Evolutionary conservation across 129 eudicot species (phyloP), one percentile per base, ranked within the genome.

Genomic region (Artemisia annua): DNA sequence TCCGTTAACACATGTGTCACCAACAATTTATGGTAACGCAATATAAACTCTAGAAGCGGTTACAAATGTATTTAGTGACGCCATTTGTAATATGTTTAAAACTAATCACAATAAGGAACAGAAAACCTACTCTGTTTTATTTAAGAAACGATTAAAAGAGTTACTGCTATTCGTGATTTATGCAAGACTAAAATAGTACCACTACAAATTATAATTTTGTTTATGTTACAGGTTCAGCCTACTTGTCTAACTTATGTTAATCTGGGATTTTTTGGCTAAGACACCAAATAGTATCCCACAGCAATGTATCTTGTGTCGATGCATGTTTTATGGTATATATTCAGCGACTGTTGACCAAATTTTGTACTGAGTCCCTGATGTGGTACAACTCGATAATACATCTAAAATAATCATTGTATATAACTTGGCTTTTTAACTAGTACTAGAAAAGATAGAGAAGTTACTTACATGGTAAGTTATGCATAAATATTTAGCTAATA

Each of bases 181-280:
- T 57, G 67, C 58, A 46, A 57, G 48, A 56, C 20, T 72, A 43
- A 55, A 72, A 24, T 19, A 16, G 48, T 46, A 59, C 32, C 30
- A 75, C 66, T 18, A 20, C 19, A 75, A 35, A 43, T n/a, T 54
- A 32, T 32, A 32, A 32, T 32, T 4, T 4, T 32, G 43, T 32
- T 32, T 4, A 32, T 32, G 10, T 39, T 39, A 39, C 46, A 39
- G 46, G 46, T 39, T 39, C 43, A 6, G 46, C 46, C 46, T 39
- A 39, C 46, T 39, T 39, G 46, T 7, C 46, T 39, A 39, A 39
- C 9, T 39, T 39, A 1, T 39, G 46, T 39, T 39, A 39, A 39
- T 39, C 46, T 39, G 9, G 46, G 46, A 39, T 7, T 8, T 39
- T 39, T 39, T 39, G 46, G 44, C 44, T 39, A 39, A 39, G 44